Evolutionary conservation across 768 basidiomycete genomes (phyloP).

Genomic region (Rhizopogon vulgaris): DNA sequence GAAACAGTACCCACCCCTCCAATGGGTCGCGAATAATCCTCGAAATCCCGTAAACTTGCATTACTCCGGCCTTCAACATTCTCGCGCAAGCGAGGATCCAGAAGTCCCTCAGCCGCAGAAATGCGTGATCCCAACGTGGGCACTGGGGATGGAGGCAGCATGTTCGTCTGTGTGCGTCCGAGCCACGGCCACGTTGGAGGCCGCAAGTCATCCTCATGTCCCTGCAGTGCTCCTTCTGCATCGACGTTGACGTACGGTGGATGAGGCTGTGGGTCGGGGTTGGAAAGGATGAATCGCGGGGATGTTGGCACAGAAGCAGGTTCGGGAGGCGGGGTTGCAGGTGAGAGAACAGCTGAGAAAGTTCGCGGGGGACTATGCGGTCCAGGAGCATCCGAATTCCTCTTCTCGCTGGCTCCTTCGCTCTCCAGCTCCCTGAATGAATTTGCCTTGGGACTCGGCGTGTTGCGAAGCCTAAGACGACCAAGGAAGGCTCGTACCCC

Average conservation of each 20-base stretch:
- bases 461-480: slow-evolving; percentile 20
- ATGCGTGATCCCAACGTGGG: slow-evolving; percentile 21
- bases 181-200: slow-evolving; percentile 3
- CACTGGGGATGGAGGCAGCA: slow-evolving; percentile 9
- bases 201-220: neutral
- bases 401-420: slow-evolving; percentile 8
- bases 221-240: neutral
- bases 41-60: slow-evolving; percentile 24
- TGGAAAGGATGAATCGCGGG: slow-evolving; percentile 23
- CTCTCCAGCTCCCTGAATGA: slow-evolving; percentile 16
- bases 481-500: slow-evolving; percentile 23
- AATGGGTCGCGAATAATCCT: slow-evolving; percentile 28
- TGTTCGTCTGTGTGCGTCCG: neutral
- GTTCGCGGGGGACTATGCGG: neutral
- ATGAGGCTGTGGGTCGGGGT: slow-evolving; percentile 21
- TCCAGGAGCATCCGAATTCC: neutral
- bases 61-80: slow-evolving; percentile 16
- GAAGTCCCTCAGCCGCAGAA: slow-evolving; percentile 17
- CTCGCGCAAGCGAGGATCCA: slow-evolving; percentile 22
- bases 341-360: neutral
- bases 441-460: slow-evolving; percentile 21
- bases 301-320: slow-evolving; percentile 11
- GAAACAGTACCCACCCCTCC: slow-evolving; percentile 18
- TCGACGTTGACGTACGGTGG: slow-evolving; percentile 11
- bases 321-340: slow-evolving; percentile 10